These are phyloP conservation scores for Danielozyma ontarioensis DNA, from an alignment of 805 yeast species.

Conservation along the genomic window DNA sequence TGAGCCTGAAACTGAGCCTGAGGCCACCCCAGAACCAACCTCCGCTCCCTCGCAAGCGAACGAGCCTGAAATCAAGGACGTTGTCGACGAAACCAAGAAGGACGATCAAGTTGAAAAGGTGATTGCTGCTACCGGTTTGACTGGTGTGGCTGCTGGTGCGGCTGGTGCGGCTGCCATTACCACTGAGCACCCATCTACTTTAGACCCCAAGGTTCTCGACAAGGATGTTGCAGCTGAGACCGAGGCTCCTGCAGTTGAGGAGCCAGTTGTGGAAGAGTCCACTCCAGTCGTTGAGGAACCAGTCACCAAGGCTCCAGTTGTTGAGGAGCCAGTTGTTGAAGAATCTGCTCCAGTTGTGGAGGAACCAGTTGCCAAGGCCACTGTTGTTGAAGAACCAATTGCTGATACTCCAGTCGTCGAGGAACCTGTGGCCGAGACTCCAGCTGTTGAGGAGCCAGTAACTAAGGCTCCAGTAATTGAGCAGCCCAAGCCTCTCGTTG, in stretches of 20 bases:
- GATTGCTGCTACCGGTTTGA: no score
- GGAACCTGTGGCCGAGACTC: neutral
- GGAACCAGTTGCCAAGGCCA: constrained; percentile 5
- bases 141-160: neutral
- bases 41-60: neutral
- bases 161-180: neutral
- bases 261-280: constrained; percentile 2
- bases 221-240: constrained; percentile 15
- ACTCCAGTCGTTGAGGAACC: constrained; percentile 1
- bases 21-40: constrained; percentile 17
- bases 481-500: constrained; percentile 1
- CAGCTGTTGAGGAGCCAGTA: neutral
- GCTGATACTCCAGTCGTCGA: constrained; percentile 1
- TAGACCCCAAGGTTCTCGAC: neutral
- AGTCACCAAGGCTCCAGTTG: constrained; percentile 2
- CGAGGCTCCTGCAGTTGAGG: constrained; percentile 2
- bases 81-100: constrained; percentile 1
- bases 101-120: no score
- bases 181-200: neutral
- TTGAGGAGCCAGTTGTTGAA: constrained; percentile 1
- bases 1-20: constrained; percentile 8
- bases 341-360: neutral
- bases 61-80: constrained; percentile 2
- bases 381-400: constrained; percentile 1
- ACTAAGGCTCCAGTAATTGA: constrained; percentile 4